These are phyloP conservation scores for Malus hybrid DNA, from an alignment of 331 rosid species.

Conservation along the genomic window DNA sequence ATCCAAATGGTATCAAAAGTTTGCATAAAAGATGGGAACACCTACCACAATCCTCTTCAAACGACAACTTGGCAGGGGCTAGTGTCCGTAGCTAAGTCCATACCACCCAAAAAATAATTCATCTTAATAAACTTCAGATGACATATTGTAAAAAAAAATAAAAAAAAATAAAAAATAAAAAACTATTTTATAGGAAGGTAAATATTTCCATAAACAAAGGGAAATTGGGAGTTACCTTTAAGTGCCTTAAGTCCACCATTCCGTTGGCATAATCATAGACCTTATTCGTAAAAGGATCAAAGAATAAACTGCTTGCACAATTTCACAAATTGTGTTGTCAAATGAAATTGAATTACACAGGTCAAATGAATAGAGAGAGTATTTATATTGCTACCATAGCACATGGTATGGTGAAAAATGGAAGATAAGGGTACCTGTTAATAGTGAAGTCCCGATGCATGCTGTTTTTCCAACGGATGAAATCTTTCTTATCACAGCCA, in stretches of 20 bases:
- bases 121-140: neutral
- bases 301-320: slow-evolving; percentile 49
- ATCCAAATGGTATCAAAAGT: slow-evolving; percentile 18
- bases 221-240: slow-evolving; percentile 50
- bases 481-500: slow-evolving; percentile 38
- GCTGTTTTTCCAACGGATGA: slow-evolving; percentile 48
- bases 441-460: slow-evolving; percentile 73
- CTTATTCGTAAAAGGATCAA: slow-evolving; percentile 43
- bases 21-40: slow-evolving; percentile 5
- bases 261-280: slow-evolving; percentile 66
- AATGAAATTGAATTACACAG: neutral
- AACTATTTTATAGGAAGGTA: neutral
- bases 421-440: slow-evolving; percentile 39
- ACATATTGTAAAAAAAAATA: neutral
- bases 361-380: neutral
- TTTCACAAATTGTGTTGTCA: slow-evolving; percentile 19
- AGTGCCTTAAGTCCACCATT: slow-evolving; percentile 55
- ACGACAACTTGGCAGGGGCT: slow-evolving; percentile 69
- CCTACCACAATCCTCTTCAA: slow-evolving; percentile 88
- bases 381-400: neutral
- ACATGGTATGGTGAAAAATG: neutral
- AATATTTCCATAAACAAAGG: neutral
- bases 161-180: too few species aligned
- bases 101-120: slow-evolving; percentile 22
- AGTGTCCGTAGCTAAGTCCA: slow-evolving; percentile 68